Percentiles rank a stretch among this genome's conserved stretches.
phyloP scores from a whole-genome alignment of 805 yeast genomes.

The Pichia occidentalis region DNA sequence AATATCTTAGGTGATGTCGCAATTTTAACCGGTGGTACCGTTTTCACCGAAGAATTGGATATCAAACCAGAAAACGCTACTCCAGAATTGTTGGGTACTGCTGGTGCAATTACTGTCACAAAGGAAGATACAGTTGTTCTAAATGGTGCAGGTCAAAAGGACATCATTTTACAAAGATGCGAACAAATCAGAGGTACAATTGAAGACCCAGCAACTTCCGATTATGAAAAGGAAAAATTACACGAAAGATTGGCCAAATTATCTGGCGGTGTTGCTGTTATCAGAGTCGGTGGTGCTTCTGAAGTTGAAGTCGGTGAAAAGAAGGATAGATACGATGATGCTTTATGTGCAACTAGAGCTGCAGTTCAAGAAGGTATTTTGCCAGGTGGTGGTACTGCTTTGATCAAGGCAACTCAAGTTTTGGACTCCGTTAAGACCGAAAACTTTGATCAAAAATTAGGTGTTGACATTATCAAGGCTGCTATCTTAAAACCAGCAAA shows the following conservation, averaged over 20 bases:
- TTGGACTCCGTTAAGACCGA: slow-evolving; percentile 65
- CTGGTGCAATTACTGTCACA: slow-evolving; percentile 87
- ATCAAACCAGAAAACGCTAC: slow-evolving; percentile 94
- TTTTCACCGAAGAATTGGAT: slow-evolving; percentile 87
- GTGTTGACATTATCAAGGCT: slow-evolving; percentile 86
- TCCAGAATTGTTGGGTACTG: slow-evolving; percentile 80
- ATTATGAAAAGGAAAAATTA: slow-evolving; percentile 93
- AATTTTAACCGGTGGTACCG: slow-evolving; percentile 89
- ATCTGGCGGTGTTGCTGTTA: slow-evolving; percentile 97
- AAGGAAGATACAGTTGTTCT: slow-evolving; percentile 93
- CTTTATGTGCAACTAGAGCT: slow-evolving; percentile 96
- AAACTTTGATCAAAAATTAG: slow-evolving; percentile 94
- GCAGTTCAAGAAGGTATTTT: slow-evolving; percentile 98
- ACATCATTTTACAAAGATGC: slow-evolving; percentile 73
- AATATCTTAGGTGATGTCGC: slow-evolving; percentile 95
- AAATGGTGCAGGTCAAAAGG: slow-evolving; percentile 88
- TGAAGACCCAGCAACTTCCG: slow-evolving; percentile 67
- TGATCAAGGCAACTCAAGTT: slow-evolving; percentile 80
- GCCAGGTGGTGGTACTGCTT: slow-evolving; percentile 99
- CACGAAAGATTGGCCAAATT: slow-evolving; percentile 96
- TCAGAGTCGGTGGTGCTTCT: slow-evolving; percentile 94
- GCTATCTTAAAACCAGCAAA: slow-evolving; percentile 95
- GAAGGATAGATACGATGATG: slow-evolving; percentile 98
- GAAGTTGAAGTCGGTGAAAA: slow-evolving; percentile 99
- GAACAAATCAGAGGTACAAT: slow-evolving; percentile 87